phyloP scores from a whole-genome alignment of 2,329 filamentous ascomycete genomes.

The Aspergillus oerlinghausenensis region DNA sequence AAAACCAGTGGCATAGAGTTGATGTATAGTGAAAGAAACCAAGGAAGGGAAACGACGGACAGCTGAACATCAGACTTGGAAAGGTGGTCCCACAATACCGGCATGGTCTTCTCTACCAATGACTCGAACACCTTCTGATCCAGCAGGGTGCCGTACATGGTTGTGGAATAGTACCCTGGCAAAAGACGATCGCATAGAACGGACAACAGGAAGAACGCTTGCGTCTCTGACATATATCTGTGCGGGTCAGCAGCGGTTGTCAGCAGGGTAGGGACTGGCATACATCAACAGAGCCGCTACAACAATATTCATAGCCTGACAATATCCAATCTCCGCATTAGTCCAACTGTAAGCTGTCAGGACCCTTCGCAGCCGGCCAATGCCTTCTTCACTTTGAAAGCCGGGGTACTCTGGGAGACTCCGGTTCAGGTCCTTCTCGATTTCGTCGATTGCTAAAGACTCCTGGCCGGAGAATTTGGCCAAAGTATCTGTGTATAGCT shows the following conservation, averaged over 20 bases:
- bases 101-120: slow-evolving; percentile 98
- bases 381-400: slow-evolving; percentile 94
- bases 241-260: slow-evolving; percentile 16
- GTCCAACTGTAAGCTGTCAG: slow-evolving; percentile 97
- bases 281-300: slow-evolving; percentile 92
- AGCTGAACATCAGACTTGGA: slow-evolving; percentile 94
- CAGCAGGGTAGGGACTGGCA: slow-evolving; percentile 20
- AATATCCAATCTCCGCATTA: slow-evolving; percentile 93
- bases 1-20: slow-evolving; percentile 99
- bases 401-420: slow-evolving; percentile 96
- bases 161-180: slow-evolving; percentile 95
- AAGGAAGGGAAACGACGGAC: slow-evolving; percentile 92
- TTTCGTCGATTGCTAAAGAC: slow-evolving; percentile 95
- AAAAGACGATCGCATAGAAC: slow-evolving; percentile 87
- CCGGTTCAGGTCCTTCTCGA: slow-evolving; percentile 95
- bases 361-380: slow-evolving; percentile 80
- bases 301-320: slow-evolving; percentile 99
- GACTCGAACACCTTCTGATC: slow-evolving; percentile 98
- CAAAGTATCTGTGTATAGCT: slow-evolving; percentile 77
- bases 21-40: slow-evolving; percentile 97
- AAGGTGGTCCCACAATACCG: slow-evolving; percentile 96
- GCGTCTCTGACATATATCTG: slow-evolving; percentile 89
- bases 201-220: slow-evolving; percentile 92
- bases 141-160: slow-evolving; percentile 96
- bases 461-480: slow-evolving; percentile 77